Evolutionary conservation across 75 land plant species (phyloP).

Genomic region (Chamaecyparis obtusa): DNA sequence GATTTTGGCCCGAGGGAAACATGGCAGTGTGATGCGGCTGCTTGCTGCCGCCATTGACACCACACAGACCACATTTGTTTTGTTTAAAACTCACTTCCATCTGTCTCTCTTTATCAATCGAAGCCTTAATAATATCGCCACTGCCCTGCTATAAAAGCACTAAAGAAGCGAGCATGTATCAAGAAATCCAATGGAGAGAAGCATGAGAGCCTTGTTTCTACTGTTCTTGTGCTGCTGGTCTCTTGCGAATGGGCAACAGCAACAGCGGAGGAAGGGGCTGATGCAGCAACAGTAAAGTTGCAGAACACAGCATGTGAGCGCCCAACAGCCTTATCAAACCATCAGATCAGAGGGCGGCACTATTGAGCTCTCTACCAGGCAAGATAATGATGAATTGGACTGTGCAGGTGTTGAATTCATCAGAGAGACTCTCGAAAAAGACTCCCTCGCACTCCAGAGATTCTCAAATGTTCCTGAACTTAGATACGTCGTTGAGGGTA

Average conservation of each 20-base stretch:
- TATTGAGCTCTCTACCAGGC: conserved; percentile 29
- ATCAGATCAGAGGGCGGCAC: conserved; percentile 7
- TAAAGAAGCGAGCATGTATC: not conserved
- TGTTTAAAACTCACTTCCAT: not conserved
- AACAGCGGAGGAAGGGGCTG: not conserved
- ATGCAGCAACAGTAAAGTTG: not conserved
- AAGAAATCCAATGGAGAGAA: not conserved
- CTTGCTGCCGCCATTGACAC: not conserved
- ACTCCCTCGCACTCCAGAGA: conserved; percentile 22
- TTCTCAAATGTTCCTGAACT: conserved; percentile 25
- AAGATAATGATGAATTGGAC: conserved; percentile 31
- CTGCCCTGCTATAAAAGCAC: not conserved
- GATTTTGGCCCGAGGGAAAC: not conserved
- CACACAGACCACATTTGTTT: not conserved
- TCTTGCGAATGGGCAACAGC: conserved; percentile 5
- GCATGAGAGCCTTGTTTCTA: not conserved
- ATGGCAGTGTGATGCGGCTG: not conserved
- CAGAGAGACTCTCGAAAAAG: conserved; percentile 17
- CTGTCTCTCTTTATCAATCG: not conserved
- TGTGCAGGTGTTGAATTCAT: conserved; percentile 35
- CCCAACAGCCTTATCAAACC: conserved; percentile 25
- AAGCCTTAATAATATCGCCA: not conserved
- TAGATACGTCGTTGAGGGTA: conserved; percentile 22
- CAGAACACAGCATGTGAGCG: conserved; percentile 11
- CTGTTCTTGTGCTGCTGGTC: not conserved